Percentiles rank a stretch among this genome's conserved stretches.
These are phyloP conservation scores for Lathyrus aphaca DNA, from an alignment of 306 rosid genomes.

Conservation along the genomic window DNA sequence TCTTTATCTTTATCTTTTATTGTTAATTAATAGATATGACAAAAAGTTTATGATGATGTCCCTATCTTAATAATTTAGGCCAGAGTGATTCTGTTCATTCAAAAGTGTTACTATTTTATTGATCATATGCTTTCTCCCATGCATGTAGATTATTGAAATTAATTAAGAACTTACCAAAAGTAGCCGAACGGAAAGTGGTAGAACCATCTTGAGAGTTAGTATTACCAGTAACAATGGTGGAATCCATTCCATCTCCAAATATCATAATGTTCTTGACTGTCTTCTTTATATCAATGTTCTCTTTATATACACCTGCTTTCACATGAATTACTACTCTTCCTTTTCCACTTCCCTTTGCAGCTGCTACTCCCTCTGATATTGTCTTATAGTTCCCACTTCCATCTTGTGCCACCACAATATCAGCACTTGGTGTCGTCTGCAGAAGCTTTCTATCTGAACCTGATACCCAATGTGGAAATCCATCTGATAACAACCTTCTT, in stretches of 20 bases:
- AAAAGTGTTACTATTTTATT: too few species aligned
- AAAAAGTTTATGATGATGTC: neutral
- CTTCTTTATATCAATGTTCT: conserved; percentile 54
- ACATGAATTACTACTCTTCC: conserved; percentile 61
- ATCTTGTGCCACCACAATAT: conserved; percentile 71
- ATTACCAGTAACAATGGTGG: conserved; percentile 57
- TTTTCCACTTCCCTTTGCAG: conserved; percentile 40
- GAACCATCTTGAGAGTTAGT: conserved; percentile 41
- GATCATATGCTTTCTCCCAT: neutral
- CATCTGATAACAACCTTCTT: conserved; percentile 47
- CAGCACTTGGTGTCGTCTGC: conserved; percentile 41
- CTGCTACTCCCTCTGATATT: conserved; percentile 62
- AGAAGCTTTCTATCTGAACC: conserved; percentile 59
- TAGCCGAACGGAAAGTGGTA: conserved; percentile 78
- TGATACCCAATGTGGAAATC: conserved; percentile 63
- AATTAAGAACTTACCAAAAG: conserved; percentile 61
- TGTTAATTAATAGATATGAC: neutral
- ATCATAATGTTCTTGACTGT: conserved; percentile 62
- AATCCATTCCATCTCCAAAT: conserved; percentile 75
- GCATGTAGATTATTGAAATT: neutral
- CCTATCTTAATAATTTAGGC: neutral
- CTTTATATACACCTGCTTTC: conserved; percentile 73
- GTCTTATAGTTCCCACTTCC: conserved; percentile 66
- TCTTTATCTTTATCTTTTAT: neutral
- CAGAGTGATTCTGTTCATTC: too few species aligned